Conservation (phyloP, 2,329 filamentous ascomycete species). For the Allantophomopsis cytisporea region DNA sequence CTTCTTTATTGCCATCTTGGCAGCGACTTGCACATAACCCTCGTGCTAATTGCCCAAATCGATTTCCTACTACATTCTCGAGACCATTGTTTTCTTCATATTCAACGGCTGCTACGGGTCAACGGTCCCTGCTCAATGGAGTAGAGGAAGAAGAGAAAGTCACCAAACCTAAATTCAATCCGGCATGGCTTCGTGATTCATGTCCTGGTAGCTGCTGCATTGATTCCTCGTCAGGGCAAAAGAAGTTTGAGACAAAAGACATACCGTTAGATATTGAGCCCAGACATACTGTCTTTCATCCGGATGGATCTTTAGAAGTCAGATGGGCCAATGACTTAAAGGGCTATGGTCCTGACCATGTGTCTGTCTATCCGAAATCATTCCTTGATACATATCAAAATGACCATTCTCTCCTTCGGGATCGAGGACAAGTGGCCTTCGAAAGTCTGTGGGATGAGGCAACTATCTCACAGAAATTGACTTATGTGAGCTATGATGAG, state of each 20-base stretch:
- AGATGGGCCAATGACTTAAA: constrained; percentile 41
- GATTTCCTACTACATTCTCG: no score
- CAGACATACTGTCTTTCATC: constrained; percentile 18
- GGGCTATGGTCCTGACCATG: constrained; percentile 12
- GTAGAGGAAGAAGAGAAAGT: no score
- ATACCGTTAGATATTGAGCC: constrained; percentile 37
- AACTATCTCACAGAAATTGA: constrained; percentile 31
- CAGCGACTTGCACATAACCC: no score
- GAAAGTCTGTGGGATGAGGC: constrained; percentile 30
- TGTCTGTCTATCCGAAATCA: constrained; percentile 9
- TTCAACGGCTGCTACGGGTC: no score
- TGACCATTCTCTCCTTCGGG: neutral
- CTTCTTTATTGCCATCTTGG: no score
- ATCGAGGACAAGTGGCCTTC: neutral
- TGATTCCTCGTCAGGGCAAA: constrained; percentile 45
- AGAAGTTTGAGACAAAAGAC: constrained; percentile 50
- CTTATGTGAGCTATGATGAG: constrained; percentile 52
- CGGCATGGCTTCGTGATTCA: constrained; percentile 35
- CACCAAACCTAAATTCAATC: neutral
- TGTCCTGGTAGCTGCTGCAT: constrained; percentile 43
- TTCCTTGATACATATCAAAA: constrained; percentile 4
- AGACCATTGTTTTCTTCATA: no score
- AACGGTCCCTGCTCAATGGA: no score
- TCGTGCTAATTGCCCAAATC: no score
- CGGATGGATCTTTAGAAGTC: constrained; percentile 29